A percentile compares a stretch with the other conserved stretches of the same genome.
phyloP scores from a whole-genome alignment of 148 eudicot genomes.

The Diospyros kaki region DNA sequence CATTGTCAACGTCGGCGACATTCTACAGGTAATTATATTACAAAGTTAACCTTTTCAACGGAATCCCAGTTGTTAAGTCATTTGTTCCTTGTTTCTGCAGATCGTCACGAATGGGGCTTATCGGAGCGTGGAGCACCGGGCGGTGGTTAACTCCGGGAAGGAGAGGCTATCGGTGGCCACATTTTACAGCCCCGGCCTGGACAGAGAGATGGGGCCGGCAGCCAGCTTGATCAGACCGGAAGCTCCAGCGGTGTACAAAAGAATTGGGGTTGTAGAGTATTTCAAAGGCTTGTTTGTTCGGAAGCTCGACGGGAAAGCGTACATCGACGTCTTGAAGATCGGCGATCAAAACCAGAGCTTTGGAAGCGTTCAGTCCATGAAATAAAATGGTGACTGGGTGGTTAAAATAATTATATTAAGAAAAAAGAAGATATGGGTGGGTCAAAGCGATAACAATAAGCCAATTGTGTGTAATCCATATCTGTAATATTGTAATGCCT shows the following conservation, averaged over 20 bases:
- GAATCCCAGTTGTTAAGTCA: too few species aligned
- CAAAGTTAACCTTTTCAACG: too few species aligned
- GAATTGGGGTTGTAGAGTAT: slow-evolving; percentile 7
- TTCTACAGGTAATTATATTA: slow-evolving; percentile 20
- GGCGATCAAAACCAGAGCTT: background rate
- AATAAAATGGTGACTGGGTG: too few species aligned
- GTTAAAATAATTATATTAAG: background rate
- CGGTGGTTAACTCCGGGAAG: slow-evolving; percentile 15
- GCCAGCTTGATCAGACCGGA: slow-evolving; percentile 9
- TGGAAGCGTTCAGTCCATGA: background rate
- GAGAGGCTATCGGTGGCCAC: slow-evolving; percentile 32
- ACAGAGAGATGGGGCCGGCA: slow-evolving; percentile 15
- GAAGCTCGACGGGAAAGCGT: slow-evolving; percentile 19
- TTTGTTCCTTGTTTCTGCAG: slow-evolving; percentile 1
- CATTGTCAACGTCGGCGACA: slow-evolving; percentile 25
- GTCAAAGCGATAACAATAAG: too few species aligned
- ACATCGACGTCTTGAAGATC: slow-evolving; percentile 27
- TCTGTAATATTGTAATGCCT: too few species aligned
- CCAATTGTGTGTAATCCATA: too few species aligned
- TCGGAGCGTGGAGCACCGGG: slow-evolving; percentile 27
- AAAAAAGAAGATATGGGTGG: too few species aligned
- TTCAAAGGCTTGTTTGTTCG: slow-evolving; percentile 15
- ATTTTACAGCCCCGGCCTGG: slow-evolving; percentile 18
- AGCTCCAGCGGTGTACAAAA: slow-evolving; percentile 16
- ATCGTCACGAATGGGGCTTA: slow-evolving; percentile 28